These are phyloP conservation scores for Ceratocystis cubensis DNA, from an alignment of 2,329 filamentous ascomycete genomes.

Conservation along the genomic window DNA sequence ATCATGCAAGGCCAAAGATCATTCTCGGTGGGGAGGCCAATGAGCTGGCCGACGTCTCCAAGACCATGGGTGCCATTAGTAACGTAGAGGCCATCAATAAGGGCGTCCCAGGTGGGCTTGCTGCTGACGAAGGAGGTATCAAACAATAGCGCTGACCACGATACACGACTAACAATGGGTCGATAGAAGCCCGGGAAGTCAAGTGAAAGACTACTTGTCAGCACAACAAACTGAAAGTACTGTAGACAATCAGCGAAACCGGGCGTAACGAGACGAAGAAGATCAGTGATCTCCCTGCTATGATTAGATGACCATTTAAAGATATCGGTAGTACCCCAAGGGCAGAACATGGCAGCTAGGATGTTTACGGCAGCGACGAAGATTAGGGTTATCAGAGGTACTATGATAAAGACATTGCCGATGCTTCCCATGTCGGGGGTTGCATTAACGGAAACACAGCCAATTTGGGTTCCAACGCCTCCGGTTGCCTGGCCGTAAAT, in stretches of 20 bases:
- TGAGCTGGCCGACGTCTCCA: slow-evolving; percentile 63
- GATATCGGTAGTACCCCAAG: slow-evolving; percentile 81
- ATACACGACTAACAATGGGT: slow-evolving; percentile 72
- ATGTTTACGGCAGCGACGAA: slow-evolving; percentile 72
- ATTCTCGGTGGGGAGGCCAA: slow-evolving; percentile 60
- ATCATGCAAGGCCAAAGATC: slow-evolving; percentile 95
- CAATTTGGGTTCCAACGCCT: slow-evolving; percentile 47
- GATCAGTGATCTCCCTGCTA: slow-evolving; percentile 70
- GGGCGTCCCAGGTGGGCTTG: slow-evolving; percentile 49
- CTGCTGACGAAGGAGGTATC: slow-evolving; percentile 75
- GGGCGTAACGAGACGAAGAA: slow-evolving; percentile 82
- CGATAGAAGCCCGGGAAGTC: slow-evolving; percentile 92
- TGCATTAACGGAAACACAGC: slow-evolving; percentile 68
- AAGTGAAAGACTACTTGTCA: slow-evolving; percentile 77
- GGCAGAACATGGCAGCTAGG: slow-evolving; percentile 75
- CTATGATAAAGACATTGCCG: slow-evolving; percentile 55
- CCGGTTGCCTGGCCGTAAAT: slow-evolving; percentile 54
- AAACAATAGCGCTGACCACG: slow-evolving; percentile 87
- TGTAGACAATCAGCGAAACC: slow-evolving; percentile 95
- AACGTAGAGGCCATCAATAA: slow-evolving; percentile 78
- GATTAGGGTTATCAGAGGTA: slow-evolving; percentile 67
- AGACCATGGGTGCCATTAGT: slow-evolving; percentile 69
- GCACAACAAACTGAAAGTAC: slow-evolving; percentile 83
- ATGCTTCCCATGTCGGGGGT: slow-evolving; percentile 70
- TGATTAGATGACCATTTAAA: slow-evolving; percentile 99